phyloP scores from a whole-genome alignment of 306 rosid species.

The Betula pendula region DNA sequence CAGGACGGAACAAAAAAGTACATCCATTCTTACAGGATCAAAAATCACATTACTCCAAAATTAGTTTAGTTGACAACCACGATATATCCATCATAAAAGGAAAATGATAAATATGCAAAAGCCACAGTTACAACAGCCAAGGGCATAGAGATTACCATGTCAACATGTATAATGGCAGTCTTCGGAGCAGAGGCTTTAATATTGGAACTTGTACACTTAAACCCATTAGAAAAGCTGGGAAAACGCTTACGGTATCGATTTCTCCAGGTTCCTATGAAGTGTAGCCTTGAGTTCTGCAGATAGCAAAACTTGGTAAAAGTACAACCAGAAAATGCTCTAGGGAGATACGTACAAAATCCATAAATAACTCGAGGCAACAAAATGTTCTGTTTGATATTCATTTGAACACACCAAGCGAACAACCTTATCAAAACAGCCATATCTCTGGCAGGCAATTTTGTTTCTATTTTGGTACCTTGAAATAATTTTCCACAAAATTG shows the following conservation, averaged over 20 bases:
- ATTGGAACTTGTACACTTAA: conserved; percentile 37
- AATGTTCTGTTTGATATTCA: not conserved
- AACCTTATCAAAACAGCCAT: not conserved
- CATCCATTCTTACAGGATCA: conserved; percentile 20
- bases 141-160: conserved; percentile 62
- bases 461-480: conserved; percentile 64
- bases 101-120: conserved; percentile 20
- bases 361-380: not conserved
- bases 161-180: conserved; percentile 66
- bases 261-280: conserved; percentile 96
- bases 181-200: conserved; percentile 35
- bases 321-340: conserved; percentile 17
- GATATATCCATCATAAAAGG: not conserved
- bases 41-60: not conserved
- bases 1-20: not conserved
- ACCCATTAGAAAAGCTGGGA: conserved; percentile 44
- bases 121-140: conserved; percentile 11
- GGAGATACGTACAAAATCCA: conserved; percentile 2
- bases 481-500: conserved; percentile 88
- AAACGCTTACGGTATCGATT: conserved; percentile 80
- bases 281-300: conserved; percentile 83
- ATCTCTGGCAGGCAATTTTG: conserved; percentile 1
- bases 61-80: conserved; percentile 15
- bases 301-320: conserved; percentile 32
- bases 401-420: not conserved